Conservation (phyloP, 2,329 filamentous ascomycete species). For the Pestalotiopsis sp. region DNA sequence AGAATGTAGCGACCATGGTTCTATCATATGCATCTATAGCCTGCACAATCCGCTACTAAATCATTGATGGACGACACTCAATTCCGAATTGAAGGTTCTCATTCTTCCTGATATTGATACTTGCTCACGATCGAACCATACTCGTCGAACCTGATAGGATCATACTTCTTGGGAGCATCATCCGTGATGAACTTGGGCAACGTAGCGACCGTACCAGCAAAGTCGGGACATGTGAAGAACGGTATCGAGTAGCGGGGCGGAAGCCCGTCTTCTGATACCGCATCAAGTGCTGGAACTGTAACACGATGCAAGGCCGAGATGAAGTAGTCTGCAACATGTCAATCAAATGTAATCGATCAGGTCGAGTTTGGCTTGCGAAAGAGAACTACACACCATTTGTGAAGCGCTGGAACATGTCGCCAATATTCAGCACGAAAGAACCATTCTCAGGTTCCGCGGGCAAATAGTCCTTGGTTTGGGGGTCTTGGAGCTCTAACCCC, state of each 20-base stretch:
- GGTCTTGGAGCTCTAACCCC: constrained; percentile 52
- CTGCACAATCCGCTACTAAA: neutral
- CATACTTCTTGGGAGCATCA: constrained; percentile 22
- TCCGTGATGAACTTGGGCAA: constrained; percentile 22
- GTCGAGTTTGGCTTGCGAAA: neutral
- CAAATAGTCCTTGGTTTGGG: constrained; percentile 21
- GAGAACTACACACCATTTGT: constrained; percentile 22
- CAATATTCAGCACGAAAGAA: constrained; percentile 25
- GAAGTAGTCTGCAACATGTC: constrained; percentile 23
- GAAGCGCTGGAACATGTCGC: constrained; percentile 27
- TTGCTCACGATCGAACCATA: constrained; percentile 25
- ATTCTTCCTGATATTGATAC: constrained; percentile 20
- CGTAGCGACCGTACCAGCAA: constrained; percentile 23
- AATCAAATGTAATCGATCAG: neutral
- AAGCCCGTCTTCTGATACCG: constrained; percentile 18
- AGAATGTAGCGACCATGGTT: too few relatives aligned
- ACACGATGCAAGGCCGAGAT: constrained; percentile 25
- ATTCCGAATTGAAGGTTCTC: neutral
- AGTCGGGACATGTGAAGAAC: constrained; percentile 25
- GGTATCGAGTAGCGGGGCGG: constrained; percentile 21
- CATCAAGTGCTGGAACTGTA: constrained; percentile 20
- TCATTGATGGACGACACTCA: neutral
- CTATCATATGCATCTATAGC: neutral
- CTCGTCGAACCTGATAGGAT: constrained; percentile 24
- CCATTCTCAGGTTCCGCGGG: constrained; percentile 23